Conservation (phyloP, 192 early-diverging fungal species). For the Podila horticola region DNA sequence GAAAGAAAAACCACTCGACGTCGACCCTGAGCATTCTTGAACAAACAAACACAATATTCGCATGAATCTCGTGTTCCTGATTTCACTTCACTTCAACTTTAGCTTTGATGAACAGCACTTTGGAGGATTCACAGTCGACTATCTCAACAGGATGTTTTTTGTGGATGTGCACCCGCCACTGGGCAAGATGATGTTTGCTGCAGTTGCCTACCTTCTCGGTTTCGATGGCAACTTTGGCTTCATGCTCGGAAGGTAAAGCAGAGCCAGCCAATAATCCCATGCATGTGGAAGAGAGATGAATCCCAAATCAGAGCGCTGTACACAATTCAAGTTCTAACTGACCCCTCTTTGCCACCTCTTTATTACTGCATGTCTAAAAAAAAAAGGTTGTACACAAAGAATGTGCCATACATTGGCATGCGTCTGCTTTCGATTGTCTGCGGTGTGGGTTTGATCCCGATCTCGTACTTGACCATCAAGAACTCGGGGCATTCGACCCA, state of each 20-base stretch:
- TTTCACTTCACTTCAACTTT: not conserved
- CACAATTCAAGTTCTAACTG: too few relatives aligned
- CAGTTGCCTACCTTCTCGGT: constrained; percentile 76
- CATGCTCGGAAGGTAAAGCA: constrained; percentile 78
- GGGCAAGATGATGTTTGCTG: constrained; percentile 88
- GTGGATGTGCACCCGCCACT: constrained; percentile 96
- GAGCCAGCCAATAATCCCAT: not conserved
- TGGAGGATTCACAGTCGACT: constrained; percentile 89
- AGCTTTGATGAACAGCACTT: constrained; percentile 98
- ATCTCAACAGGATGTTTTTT: constrained; percentile 85
- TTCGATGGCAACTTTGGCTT: constrained; percentile 94
- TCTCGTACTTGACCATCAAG: constrained; percentile 83
- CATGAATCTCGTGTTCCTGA: not conserved
- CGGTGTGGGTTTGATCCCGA: constrained; percentile 81
- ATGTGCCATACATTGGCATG: constrained; percentile 89
- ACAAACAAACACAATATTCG: too few relatives aligned
- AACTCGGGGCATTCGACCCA: constrained; percentile 78
- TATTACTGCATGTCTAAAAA: not conserved
- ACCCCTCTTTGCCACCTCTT: not conserved
- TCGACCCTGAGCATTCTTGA: too few relatives aligned
- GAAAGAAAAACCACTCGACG: too few relatives aligned
- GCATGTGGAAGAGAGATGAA: too few relatives aligned
- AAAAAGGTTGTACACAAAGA: constrained; percentile 18
- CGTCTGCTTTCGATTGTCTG: constrained; percentile 79
- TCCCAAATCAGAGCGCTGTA: too few relatives aligned